A percentile compares a stretch with the other conserved stretches of the same genome.
These are phyloP conservation scores for Hymenoscyphus infarciens DNA, from an alignment of 2,329 filamentous ascomycete genomes.

Conservation along the genomic window DNA sequence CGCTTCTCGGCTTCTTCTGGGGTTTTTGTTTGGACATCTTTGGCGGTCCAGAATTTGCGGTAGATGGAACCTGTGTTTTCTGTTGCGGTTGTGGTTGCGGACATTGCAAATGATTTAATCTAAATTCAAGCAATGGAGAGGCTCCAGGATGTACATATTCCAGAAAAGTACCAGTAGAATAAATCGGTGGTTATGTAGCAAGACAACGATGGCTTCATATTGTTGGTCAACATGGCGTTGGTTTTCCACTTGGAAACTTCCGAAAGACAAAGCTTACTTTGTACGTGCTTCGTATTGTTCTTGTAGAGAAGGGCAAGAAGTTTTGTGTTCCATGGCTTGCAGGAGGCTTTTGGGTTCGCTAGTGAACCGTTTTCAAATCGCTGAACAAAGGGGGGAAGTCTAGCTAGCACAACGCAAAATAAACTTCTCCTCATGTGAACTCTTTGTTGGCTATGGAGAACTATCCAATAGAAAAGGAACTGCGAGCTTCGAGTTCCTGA, in stretches of 20 bases:
- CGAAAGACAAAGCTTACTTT: background rate
- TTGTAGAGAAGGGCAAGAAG: background rate
- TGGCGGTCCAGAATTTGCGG: background rate
- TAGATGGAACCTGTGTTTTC: conserved; percentile 1
- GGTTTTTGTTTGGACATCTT: background rate
- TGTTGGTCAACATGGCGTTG: background rate
- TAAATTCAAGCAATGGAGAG: background rate
- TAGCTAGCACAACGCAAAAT: background rate
- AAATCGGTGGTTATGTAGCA: background rate
- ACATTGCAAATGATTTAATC: background rate
- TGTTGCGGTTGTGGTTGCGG: background rate
- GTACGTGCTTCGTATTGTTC: background rate
- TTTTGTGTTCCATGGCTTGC: background rate
- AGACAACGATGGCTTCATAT: background rate
- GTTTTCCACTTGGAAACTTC: background rate
- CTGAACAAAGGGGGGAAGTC: background rate
- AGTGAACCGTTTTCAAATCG: background rate
- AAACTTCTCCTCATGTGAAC: background rate
- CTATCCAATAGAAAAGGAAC: background rate
- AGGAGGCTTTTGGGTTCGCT: background rate
- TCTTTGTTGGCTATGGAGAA: background rate
- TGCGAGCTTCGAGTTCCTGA: too few relatives aligned
- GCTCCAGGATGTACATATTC: too few relatives aligned
- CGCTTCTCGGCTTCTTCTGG: background rate
- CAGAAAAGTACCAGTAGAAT: too few relatives aligned